Base-by-base conservation (phyloP, 1,139 yeast genomes). In the Magnusiomyces magnusii region DNA sequence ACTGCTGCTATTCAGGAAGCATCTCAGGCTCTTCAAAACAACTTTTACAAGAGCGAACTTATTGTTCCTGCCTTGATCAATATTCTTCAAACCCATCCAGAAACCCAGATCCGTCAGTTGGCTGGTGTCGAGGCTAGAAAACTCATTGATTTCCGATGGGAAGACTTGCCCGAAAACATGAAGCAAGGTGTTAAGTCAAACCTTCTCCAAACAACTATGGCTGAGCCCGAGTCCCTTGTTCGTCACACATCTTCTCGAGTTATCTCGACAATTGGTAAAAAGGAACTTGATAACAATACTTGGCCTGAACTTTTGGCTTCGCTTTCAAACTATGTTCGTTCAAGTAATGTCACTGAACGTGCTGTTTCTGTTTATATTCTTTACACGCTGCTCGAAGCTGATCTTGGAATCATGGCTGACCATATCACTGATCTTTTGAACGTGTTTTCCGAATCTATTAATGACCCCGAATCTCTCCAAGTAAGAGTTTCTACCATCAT, bases 111-210 rank as follows among this genome's bases (percentile, higher is more conserved):
- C 66, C 76, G 80, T 51, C 97, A 91, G 74, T 79, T 93, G 65
- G 96, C 98, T 21, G 96, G 97, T 63, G 97, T 93, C 62, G 99
- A 93, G 75, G 92, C 92, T 52, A 84, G 97, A 76, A 93, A 95
- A 74, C 81, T 87, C 70, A 84, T 90, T 56, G 69, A 80, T 57
- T 78, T 80, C 64, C 84, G 84, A 69, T 93, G 99, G 99, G 82
- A 78, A 49, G 65, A 71, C 36, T 61, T 64, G 42, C 61, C 62
- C 66, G 81, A 74, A 28, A 67, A 78, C 9, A 70, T 82, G 60
- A 84, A 84, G 73, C 76, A 80, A 52, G 78, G 79, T 60, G 85
- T 93, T 70, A 85, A 88, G 71, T 77, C 78, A 51, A 79, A 93
- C 28, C 74, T 92, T 68, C 79, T 93, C 67, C 80, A 81, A 64